Evolutionary conservation across 2,329 filamentous ascomycete species (phyloP).

Genomic region (Pseudocercospora fuligena): DNA sequence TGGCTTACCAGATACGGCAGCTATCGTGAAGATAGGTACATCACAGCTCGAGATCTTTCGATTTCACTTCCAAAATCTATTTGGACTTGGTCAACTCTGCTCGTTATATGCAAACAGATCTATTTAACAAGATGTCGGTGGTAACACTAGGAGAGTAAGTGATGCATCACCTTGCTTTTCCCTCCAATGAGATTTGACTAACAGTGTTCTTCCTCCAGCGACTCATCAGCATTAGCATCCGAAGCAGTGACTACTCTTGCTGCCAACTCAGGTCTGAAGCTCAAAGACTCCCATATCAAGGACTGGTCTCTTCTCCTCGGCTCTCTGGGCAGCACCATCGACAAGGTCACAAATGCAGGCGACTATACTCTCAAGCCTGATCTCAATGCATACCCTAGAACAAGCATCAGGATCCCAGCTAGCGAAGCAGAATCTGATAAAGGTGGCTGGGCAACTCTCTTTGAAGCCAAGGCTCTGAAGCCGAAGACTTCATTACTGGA

Average conservation of each 20-base stretch:
- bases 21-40: not conserved
- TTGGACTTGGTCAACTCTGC: not conserved
- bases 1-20: not conserved
- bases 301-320: conserved; percentile 30
- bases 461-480: conserved; percentile 17
- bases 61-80: not conserved
- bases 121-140: conserved; percentile 8
- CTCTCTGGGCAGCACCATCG: conserved; percentile 20
- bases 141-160: conserved; percentile 17
- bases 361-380: conserved; percentile 29
- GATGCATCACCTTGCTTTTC: not conserved
- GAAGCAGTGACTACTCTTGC: conserved; percentile 19
- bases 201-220: not conserved
- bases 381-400: conserved; percentile 25
- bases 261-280: conserved; percentile 19
- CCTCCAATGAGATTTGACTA: not conserved
- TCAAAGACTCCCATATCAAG: conserved; percentile 20
- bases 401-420: conserved; percentile 18
- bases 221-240: conserved; percentile 12
- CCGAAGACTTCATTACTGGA: conserved; percentile 22
- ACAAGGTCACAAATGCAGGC: conserved; percentile 19
- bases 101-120: not conserved
- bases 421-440: conserved; percentile 20
- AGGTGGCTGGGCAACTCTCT: conserved; percentile 30
- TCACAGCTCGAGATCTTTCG: not conserved